Evolutionary conservation across 768 basidiomycete species (phyloP).

Genomic region (Tremella yokohamensis): DNA sequence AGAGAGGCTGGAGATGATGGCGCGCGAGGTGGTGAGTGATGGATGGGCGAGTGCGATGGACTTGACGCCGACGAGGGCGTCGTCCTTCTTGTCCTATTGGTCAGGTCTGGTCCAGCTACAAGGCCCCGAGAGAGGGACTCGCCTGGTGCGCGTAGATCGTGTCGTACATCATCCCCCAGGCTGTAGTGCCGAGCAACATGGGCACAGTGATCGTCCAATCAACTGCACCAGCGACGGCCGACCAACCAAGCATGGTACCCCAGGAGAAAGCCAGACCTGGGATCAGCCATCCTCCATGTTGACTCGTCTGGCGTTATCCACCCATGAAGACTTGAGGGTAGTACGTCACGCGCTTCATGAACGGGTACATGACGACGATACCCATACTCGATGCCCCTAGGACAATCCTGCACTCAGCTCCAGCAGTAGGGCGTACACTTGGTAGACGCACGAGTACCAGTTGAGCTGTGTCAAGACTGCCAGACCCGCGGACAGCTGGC

Average conservation of each 20-base stretch:
- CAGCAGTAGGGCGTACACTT: not conserved
- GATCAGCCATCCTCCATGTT: slow-evolving; percentile 5
- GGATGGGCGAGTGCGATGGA: slow-evolving; percentile 93
- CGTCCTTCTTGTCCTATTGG: slow-evolving; percentile 82
- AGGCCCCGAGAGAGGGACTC: slow-evolving; percentile 16
- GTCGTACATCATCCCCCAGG: slow-evolving; percentile 96
- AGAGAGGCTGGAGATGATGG: slow-evolving; percentile 72
- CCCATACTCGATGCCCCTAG: slow-evolving; percentile 88
- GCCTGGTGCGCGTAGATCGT: slow-evolving; percentile 98
- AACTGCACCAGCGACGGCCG: slow-evolving; percentile 75
- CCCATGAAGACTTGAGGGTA: slow-evolving; percentile 97
- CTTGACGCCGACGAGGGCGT: slow-evolving; percentile 78
- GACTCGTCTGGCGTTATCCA: slow-evolving; percentile 52
- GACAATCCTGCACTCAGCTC: slow-evolving; percentile 62
- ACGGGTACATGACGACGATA: slow-evolving; percentile 81
- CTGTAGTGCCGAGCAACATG: slow-evolving; percentile 81
- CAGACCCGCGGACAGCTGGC: slow-evolving; percentile 76
- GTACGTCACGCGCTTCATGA: slow-evolving; percentile 95
- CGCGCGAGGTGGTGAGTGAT: slow-evolving; percentile 59
- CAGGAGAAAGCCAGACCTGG: slow-evolving; percentile 93
- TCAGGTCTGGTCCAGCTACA: slow-evolving; percentile 1
- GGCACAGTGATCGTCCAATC: slow-evolving; percentile 81
- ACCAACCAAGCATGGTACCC: slow-evolving; percentile 95
- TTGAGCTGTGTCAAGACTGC: slow-evolving; percentile 86
- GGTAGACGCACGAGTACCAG: slow-evolving; percentile 73